These are phyloP conservation scores for Aureobasidium uvarum DNA, from an alignment of 2,329 filamentous ascomycete species.

Conservation along the genomic window DNA sequence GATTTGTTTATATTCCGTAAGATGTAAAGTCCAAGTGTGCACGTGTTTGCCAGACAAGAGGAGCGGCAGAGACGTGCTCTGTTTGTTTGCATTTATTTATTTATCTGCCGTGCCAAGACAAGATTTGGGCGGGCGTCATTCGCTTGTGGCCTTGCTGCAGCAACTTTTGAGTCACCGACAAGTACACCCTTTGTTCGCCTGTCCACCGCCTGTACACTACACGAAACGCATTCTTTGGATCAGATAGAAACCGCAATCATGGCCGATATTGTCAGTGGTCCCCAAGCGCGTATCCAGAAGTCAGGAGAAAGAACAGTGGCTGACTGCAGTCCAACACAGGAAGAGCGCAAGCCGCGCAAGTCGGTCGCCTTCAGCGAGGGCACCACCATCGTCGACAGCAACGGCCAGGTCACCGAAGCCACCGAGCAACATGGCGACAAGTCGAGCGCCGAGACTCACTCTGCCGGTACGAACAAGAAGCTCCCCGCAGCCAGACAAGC, in stretches of 20 bases:
- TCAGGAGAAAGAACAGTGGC: background rate
- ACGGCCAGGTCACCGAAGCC: conserved; percentile 78
- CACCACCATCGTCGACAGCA: conserved; percentile 80
- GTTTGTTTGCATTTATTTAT: background rate
- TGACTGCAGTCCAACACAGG: conserved; percentile 36
- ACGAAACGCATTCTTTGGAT: conserved; percentile 7
- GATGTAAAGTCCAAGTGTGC: background rate
- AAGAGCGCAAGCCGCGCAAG: conserved; percentile 76
- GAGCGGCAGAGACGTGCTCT: background rate
- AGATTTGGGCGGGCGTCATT: conserved; percentile 20
- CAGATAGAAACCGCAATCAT: conserved; percentile 48
- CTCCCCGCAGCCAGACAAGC: conserved; percentile 19
- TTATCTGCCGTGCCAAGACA: conserved; percentile 9
- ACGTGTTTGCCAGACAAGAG: background rate
- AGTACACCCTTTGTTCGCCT: background rate
- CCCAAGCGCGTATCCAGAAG: background rate
- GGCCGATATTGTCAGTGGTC: conserved; percentile 46
- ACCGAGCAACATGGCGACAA: conserved; percentile 69
- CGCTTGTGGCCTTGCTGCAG: conserved; percentile 15
- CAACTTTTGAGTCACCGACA: conserved; percentile 22
- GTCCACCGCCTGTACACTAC: background rate
- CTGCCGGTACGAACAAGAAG: conserved; percentile 36
- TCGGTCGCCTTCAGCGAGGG: conserved; percentile 92
- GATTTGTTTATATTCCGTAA: background rate
- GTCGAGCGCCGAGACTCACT: conserved; percentile 77